These are phyloP conservation scores for Hemerocallis citrina DNA, from an alignment of 106 monocot species.

Conservation along the genomic window DNA sequence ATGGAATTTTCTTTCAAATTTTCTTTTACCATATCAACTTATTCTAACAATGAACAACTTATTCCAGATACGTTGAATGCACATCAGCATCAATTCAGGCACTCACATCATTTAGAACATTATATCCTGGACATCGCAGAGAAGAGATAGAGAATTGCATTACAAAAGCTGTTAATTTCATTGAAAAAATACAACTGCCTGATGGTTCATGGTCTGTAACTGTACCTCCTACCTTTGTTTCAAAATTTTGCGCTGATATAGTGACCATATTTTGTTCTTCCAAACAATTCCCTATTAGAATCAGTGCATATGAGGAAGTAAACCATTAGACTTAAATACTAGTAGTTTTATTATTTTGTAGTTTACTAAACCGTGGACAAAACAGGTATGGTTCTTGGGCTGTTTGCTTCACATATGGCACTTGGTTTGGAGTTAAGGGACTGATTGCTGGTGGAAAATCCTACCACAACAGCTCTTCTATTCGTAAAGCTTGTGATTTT, in stretches of 20 bases:
- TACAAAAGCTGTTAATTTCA: slow-evolving; percentile 45
- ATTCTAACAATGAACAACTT: not conserved
- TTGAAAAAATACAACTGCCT: slow-evolving; percentile 60
- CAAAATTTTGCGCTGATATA: not conserved
- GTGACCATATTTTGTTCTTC: not conserved
- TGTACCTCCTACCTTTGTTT: not conserved
- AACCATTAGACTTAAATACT: no score
- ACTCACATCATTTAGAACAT: slow-evolving; percentile 54
- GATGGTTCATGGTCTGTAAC: slow-evolving; percentile 83
- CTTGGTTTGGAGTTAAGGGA: slow-evolving; percentile 88
- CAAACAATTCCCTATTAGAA: not conserved
- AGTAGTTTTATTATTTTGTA: no score
- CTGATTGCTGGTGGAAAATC: slow-evolving; percentile 66
- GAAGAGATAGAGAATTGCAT: slow-evolving; percentile 79
- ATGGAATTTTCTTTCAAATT: not conserved
- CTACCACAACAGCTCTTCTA: slow-evolving; percentile 39
- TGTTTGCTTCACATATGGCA: slow-evolving; percentile 89
- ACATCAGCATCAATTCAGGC: slow-evolving; percentile 85
- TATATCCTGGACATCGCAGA: slow-evolving; percentile 75
- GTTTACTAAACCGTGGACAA: slow-evolving; percentile 4
- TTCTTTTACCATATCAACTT: not conserved
- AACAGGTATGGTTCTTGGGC: slow-evolving; percentile 93
- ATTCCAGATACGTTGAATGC: slow-evolving; percentile 81
- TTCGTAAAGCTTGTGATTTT: slow-evolving; percentile 79
- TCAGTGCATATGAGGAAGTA: not conserved